Percentiles rank a stretch among this genome's conserved stretches.
These are phyloP conservation scores for Trichoderma gamsii DNA, from an alignment of 495 filamentous ascomycete species.

Conservation along the genomic window DNA sequence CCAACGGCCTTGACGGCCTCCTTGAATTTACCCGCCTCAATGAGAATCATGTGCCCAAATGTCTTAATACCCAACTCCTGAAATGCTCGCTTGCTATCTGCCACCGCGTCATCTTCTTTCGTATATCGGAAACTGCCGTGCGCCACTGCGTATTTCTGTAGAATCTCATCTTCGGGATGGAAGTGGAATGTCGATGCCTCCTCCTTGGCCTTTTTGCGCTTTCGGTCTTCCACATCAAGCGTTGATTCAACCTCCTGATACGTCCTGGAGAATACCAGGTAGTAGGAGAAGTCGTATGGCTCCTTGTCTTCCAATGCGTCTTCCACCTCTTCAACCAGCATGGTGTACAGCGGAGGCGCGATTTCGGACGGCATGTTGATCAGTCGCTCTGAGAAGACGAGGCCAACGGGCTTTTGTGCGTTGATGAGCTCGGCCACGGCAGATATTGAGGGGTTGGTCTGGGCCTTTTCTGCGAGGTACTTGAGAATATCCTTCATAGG, in stretches of 20 bases:
- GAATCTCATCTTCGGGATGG: slow-evolving; percentile 92
- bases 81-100: slow-evolving; percentile 90
- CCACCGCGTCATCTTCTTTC: slow-evolving; percentile 69
- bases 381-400: slow-evolving; percentile 83
- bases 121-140: slow-evolving; percentile 65
- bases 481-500: slow-evolving; percentile 60
- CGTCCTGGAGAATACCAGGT: slow-evolving; percentile 81
- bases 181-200: slow-evolving; percentile 66
- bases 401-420: slow-evolving; percentile 55
- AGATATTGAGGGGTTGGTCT: slow-evolving; percentile 46
- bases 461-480: slow-evolving; percentile 63
- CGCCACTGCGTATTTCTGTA: slow-evolving; percentile 65
- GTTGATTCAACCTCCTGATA: slow-evolving; percentile 82
- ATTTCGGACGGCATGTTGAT: slow-evolving; percentile 94
- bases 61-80: slow-evolving; percentile 87
- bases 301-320: slow-evolving; percentile 87
- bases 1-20: slow-evolving; percentile 61
- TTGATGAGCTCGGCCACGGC: slow-evolving; percentile 48
- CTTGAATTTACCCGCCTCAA: slow-evolving; percentile 64
- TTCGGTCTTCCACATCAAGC: slow-evolving; percentile 62
- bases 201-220: slow-evolving; percentile 66
- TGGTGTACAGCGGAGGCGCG: slow-evolving; percentile 91
- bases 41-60: slow-evolving; percentile 70
- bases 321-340: slow-evolving; percentile 87
- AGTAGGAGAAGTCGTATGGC: slow-evolving; percentile 89